Percentiles rank a stretch among this genome's conserved stretches.
Conservation (phyloP, 345 rosid species). For the Aquilaria sinensis region DNA sequence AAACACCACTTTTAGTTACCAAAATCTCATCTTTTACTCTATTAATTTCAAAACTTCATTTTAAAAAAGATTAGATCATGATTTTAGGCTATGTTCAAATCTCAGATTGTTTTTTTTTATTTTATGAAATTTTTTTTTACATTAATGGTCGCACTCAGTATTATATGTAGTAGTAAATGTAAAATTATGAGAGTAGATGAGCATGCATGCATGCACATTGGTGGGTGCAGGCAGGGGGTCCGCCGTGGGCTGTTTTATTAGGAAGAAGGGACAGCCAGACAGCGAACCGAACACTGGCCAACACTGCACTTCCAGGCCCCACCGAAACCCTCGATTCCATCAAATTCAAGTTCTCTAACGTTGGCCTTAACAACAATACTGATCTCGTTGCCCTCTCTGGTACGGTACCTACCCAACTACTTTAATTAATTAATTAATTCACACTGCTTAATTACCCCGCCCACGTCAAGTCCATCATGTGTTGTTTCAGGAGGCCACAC, state of each 20-base stretch:
- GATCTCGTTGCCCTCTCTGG: conserved; percentile 39
- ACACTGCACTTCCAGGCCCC: conserved; percentile 26
- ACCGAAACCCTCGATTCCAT: conserved; percentile 12
- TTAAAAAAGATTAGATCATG: too few relatives aligned
- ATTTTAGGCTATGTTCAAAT: neutral
- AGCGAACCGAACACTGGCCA: conserved; percentile 24
- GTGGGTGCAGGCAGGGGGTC: conserved; percentile 28
- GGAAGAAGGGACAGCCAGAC: conserved; percentile 30
- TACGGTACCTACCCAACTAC: conserved; percentile 1
- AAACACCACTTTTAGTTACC: too few relatives aligned
- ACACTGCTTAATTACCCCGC: neutral
- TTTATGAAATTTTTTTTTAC: neutral
- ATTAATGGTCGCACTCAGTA: neutral
- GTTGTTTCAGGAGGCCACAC: conserved; percentile 52
- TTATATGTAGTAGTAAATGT: too few relatives aligned
- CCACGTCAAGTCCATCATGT: neutral
- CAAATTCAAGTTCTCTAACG: conserved; percentile 11
- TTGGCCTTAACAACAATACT: conserved; percentile 20
- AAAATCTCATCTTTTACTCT: too few relatives aligned
- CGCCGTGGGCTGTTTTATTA: conserved; percentile 23
- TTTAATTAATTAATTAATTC: neutral
- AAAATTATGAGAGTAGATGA: too few relatives aligned
- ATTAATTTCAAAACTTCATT: too few relatives aligned
- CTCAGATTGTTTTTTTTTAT: neutral
- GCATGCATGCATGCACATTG: neutral